These are phyloP conservation scores for Tuber aestivum DNA, from an alignment of 495 filamentous ascomycete species.

Conservation along the genomic window DNA sequence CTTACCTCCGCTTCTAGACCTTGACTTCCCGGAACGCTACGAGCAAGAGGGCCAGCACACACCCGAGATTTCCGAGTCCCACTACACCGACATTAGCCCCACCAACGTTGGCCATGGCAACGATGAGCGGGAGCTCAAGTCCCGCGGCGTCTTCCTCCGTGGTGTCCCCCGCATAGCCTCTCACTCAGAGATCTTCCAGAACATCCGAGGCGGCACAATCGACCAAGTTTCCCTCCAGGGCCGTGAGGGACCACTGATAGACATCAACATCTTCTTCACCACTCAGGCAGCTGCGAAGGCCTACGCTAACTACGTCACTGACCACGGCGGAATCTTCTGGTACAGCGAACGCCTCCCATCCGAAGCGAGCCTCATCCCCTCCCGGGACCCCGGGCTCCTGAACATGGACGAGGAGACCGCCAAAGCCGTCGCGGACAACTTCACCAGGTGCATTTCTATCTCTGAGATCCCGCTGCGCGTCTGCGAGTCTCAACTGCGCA, in stretches of 20 bases:
- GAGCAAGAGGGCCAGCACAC: background rate
- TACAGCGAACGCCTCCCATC: background rate
- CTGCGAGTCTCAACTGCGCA: background rate
- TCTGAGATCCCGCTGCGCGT: background rate
- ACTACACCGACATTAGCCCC: background rate
- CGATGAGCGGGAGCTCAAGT: background rate
- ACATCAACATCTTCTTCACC: slow-evolving; percentile 12
- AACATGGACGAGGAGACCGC: background rate
- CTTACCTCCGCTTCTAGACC: background rate
- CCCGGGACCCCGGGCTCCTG: background rate
- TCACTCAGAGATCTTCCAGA: slow-evolving; percentile 2
- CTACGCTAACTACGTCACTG: slow-evolving; percentile 14
- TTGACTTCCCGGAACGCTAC: background rate
- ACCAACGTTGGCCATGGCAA: background rate
- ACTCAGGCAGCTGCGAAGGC: background rate
- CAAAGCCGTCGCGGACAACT: background rate
- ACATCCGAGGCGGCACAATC: slow-evolving; percentile 18
- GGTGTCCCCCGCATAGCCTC: background rate
- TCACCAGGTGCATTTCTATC: background rate
- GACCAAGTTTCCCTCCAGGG: background rate
- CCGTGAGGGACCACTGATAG: background rate
- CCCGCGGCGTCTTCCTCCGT: slow-evolving; percentile 11
- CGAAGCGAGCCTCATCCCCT: background rate
- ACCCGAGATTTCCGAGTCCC: background rate
- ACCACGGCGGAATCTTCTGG: slow-evolving; percentile 18